A percentile compares a stretch with the other conserved stretches of the same genome.
phyloP scores from a whole-genome alignment of 257 asterid genomes.

The Salvia miltiorrhiza region DNA sequence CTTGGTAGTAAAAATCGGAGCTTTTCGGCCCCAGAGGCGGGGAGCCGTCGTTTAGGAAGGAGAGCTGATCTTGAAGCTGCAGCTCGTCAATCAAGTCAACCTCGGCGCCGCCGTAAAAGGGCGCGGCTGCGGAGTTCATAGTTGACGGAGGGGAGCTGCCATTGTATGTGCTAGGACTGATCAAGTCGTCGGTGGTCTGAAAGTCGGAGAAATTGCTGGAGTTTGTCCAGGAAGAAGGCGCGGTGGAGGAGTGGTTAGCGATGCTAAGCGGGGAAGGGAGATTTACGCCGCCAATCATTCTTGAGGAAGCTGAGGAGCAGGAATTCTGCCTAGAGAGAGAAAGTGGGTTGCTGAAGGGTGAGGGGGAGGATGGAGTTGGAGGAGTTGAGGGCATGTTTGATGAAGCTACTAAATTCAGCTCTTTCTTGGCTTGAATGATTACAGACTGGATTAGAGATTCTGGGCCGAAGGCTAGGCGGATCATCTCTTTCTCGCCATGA shows the following conservation, averaged over 20 bases:
- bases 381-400: constrained; percentile 38
- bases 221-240: constrained; percentile 38
- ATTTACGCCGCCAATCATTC: constrained; percentile 29
- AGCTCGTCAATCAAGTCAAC: constrained; percentile 67
- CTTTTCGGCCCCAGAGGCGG: constrained; percentile 38
- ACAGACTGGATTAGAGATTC: constrained; percentile 54
- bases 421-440: constrained; percentile 49
- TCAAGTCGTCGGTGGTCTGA: constrained; percentile 35
- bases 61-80: constrained; percentile 69
- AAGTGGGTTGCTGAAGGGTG: constrained; percentile 31
- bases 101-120: constrained; percentile 39
- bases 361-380: constrained; percentile 25
- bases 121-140: constrained; percentile 53
- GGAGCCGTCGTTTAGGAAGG: constrained; percentile 55
- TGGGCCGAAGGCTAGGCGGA: constrained; percentile 69
- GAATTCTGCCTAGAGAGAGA: constrained; percentile 52
- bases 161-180: constrained; percentile 27
- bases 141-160: constrained; percentile 27
- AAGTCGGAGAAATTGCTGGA: constrained; percentile 42
- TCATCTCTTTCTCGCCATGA: constrained; percentile 78
- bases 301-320: constrained; percentile 28
- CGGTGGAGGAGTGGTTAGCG: constrained; percentile 28
- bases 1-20: constrained; percentile 40
- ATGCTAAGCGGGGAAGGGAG: constrained; percentile 66
- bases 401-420: constrained; percentile 38